These are phyloP conservation scores for Komagataella ulmi DNA, from an alignment of 805 yeast genomes.

Conservation along the genomic window DNA sequence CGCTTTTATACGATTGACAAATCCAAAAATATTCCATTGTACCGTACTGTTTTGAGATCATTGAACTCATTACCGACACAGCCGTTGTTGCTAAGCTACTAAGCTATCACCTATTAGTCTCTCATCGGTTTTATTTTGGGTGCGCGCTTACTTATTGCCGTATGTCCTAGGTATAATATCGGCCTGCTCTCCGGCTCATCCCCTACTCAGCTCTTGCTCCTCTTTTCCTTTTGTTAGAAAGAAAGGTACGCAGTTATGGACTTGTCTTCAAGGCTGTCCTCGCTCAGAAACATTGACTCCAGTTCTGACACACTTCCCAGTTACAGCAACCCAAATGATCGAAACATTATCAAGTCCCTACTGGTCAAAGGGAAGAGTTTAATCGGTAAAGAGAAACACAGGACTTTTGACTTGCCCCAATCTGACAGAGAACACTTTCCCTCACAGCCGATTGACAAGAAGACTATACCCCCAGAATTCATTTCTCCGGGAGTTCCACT, in stretches of 20 bases:
- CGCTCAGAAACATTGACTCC: not conserved
- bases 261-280: not conserved
- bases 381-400: not conserved
- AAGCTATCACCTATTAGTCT: too few relatives aligned
- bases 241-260: not conserved
- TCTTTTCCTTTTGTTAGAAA: not conserved
- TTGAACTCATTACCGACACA: too few relatives aligned
- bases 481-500: conserved; percentile 47
- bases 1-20: not conserved
- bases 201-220: not conserved
- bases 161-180: not conserved
- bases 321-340: not conserved
- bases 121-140: not conserved
- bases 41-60: too few relatives aligned
- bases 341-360: not conserved
- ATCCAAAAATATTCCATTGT: too few relatives aligned
- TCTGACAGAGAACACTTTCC: not conserved
- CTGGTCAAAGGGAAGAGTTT: not conserved
- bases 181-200: not conserved
- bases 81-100: too few relatives aligned
- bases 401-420: not conserved
- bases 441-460: conserved; percentile 10
- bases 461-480: conserved; percentile 29
- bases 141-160: not conserved
- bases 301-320: not conserved